Evolutionary conservation across 352 stramenopile genomes (phyloP), one percentile per base, ranked within the genome.

Genomic region (Pythium oligandrum): DNA sequence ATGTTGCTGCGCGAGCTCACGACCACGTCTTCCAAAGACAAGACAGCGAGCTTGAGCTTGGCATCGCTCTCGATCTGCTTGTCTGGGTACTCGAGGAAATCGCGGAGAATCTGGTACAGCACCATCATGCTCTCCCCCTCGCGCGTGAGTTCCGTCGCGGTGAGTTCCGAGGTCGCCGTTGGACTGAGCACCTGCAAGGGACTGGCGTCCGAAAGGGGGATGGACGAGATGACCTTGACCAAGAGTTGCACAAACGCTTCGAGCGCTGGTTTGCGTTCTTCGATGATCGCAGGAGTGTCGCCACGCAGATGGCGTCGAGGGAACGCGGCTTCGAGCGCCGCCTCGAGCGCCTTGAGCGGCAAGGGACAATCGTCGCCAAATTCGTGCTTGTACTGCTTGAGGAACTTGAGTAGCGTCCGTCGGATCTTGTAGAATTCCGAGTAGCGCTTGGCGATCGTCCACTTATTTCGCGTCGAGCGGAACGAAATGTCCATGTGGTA

Each of bases 401-500:
- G 36, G 44, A 85, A 85, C 57, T 78, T 80, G 40, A 61, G 63
- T 7, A 93, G 77, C 46, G 72, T 73, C 34, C 71, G 71, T 8
- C 83, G 83, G 17, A 88, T 55, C 26, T 70, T 66, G 66, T 85
- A 90, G 60, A 93, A 93, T 58, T 93, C 83, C 3, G 83, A 93
- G 69, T 91, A 93, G 39, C 83, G 83, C 64, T 91, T 93, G 43
- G 77, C 70, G 52, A 93, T 91, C 58, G 68, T 90, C 83, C 83
- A 93, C 62, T 90, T 92, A 59, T 91, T 89, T 40, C 80, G 81
- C 44, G 84, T 94, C 32, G 71, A 85, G 45, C 72, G 77, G 66
- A 90, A 94, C 6, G 79, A 90, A 37, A 94, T 89, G 62, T 92
- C 83, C 75, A 94, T 88, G 52, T 86, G 81, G 63, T 94, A 94